phyloP scores from a whole-genome alignment of 2,329 filamentous ascomycete species.

The Xylariomycetidae sp. region DNA sequence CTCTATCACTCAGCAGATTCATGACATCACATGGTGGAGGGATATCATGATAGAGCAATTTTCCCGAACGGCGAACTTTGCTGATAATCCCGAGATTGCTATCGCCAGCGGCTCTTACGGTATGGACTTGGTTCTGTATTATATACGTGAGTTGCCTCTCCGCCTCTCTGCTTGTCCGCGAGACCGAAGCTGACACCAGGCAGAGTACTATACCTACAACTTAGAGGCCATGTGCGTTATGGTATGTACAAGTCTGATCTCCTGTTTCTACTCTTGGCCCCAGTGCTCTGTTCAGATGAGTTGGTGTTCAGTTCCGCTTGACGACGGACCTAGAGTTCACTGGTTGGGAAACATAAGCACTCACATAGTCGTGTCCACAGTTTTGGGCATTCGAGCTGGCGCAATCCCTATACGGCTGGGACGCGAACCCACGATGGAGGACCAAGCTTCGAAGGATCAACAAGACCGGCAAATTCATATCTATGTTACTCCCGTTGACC shows the following conservation, averaged over 20 bases:
- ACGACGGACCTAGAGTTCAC: no score
- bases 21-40: slow-evolving; percentile 15
- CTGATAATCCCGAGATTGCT: slow-evolving; percentile 18
- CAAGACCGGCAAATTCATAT: slow-evolving; percentile 14
- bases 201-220: slow-evolving; percentile 22
- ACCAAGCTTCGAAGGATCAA: slow-evolving; percentile 14
- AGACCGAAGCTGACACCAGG: neutral
- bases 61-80: slow-evolving; percentile 8
- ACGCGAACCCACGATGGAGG: slow-evolving; percentile 10
- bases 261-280: no score
- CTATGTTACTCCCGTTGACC: slow-evolving; percentile 17
- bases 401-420: slow-evolving; percentile 8
- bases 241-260: no score
- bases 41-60: slow-evolving; percentile 16
- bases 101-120: slow-evolving; percentile 22
- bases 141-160: slow-evolving; percentile 16
- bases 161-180: no score
- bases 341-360: no score
- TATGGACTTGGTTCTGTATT: slow-evolving; percentile 20
- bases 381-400: slow-evolving; percentile 13
- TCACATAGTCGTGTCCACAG: no score
- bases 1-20: slow-evolving; percentile 19
- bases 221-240: slow-evolving; percentile 22
- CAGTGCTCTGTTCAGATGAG: no score
- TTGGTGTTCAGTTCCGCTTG: no score